Base-by-base conservation (phyloP, 768 basidiomycete species). In the Boletales sp. region DNA sequence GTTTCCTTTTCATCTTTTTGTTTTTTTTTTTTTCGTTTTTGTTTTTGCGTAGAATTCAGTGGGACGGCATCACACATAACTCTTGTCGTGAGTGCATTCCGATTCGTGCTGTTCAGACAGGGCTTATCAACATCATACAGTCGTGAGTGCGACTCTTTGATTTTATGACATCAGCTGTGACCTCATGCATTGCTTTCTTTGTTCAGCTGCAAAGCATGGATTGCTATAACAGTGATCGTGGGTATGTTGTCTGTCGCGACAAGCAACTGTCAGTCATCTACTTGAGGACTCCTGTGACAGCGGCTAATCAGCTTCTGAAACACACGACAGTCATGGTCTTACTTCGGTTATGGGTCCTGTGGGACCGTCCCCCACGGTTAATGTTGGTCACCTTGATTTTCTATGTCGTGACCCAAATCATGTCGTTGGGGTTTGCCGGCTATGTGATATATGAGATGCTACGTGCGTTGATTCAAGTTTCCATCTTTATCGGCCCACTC, bases 281-380 rank as follows among this genome's bases (percentile, higher is more conserved):
- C 39, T 30, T 41, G n/a, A 44, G 15, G 25, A 28, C 25, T 28
- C 6, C 25, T 28, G 25, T 28, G 25, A 28, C 25, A 28, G 25
- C 25, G 36, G 18, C 52, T 58, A 38, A 57, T 47, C 52, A 15
- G 10, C n/a, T 36, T 12, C 3, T 19, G 42, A 18, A 43, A 48
- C n/a, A 2, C 13, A 1, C 39, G 19, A 36, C 31, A 74, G 74
- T 73, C 50, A 61, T 74, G 18, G 58, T 75, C 11, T 55, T 75
- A 33, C 57, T 74, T n/a, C 68, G 70, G 2, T 28, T 74, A 8
- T 75, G 74, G 74, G 56, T 69, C 19, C 54, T 73, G 6, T 73
- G 73, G 59, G 64, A 61, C 35, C 60, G 64, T 11, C 34, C 31
- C 1, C 61, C 55, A n/a, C 49, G 51, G 5, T 40, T 74, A 21